Evolutionary conservation across 1,284 basidiomycete genomes (phyloP), one percentile per base, ranked within the genome.

Genomic region (Fomes fomentarius): DNA sequence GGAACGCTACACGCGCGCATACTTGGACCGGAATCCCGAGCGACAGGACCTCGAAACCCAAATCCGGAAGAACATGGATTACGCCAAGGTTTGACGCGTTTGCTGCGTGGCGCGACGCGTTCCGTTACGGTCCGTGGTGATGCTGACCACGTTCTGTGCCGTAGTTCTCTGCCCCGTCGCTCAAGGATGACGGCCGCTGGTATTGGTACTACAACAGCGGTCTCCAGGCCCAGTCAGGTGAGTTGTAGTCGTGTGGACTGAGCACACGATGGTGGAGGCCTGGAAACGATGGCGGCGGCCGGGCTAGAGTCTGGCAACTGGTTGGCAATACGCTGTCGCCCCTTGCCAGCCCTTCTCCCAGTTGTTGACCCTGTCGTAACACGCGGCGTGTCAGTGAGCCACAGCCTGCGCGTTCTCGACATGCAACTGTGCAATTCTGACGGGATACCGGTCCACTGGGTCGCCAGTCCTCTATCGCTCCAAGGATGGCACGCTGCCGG

Each of bases 161-260:
- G 0, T 62, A 90, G 87, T 85, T 87, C 64, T 79, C 78, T 38
- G 71, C 82, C 0, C 91, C 90, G 0, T 69, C 71, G 19, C 68
- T 87, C 41, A 81, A 82, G 57, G 74, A 83, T 12, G 88, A 92
- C 63, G 80, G 77, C 7, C 80, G 79, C 44, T 93, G 89, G 84
- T 93, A 93, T 64, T 90, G 89, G 87, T 81, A 78, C 56, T 81
- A 86, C 64, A 91, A 91, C 69, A 83, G 80, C 49, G 89, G 89
- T 14, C 75, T 91, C 34, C 84, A 89, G 62, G 76, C 83, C 14
- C 86, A 89, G 66, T 74, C 77, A 38, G 79, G 84, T 85, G 52
- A 47, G 75, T 69, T 19, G n/a, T n/a, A 31, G 14, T 22, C 33
- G 41, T 19, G 19, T 26, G 33, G 19, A 8, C 1, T 6, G 22